Evolutionary conservation across 2,329 filamentous ascomycete genomes (phyloP).

Genomic region (Aspergillus ochraceus): DNA sequence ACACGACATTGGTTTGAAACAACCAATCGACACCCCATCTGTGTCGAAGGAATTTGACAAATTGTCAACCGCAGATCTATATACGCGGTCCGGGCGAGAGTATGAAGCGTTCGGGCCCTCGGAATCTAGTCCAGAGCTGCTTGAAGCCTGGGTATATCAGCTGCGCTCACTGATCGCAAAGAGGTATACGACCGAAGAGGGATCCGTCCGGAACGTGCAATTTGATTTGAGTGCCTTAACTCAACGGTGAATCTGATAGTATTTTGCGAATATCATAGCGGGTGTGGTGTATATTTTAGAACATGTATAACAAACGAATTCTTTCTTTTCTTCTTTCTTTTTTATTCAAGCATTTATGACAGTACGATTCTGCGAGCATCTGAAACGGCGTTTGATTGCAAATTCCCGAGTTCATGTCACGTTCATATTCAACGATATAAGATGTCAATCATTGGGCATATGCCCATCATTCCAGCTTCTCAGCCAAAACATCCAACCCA

Average conservation of each 20-base stretch:
- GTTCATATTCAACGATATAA: background rate
- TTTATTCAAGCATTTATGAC: too few relatives aligned
- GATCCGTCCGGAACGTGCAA: slow-evolving; percentile 3
- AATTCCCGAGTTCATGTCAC: background rate
- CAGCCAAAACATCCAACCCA: background rate
- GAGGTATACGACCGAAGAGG: slow-evolving; percentile 18
- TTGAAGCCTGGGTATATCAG: slow-evolving; percentile 19
- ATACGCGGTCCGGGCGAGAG: slow-evolving; percentile 14
- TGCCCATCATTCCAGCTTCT: background rate
- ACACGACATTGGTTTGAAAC: slow-evolving; percentile 21
- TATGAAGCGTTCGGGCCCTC: slow-evolving; percentile 13
- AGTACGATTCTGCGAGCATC: background rate
- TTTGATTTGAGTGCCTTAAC: slow-evolving; percentile 19
- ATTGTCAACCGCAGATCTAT: slow-evolving; percentile 21
- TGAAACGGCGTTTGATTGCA: background rate
- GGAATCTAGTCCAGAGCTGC: slow-evolving; percentile 2
- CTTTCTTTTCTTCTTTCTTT: too few relatives aligned
- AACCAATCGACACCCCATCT: slow-evolving; percentile 2
- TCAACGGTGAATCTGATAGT: background rate
- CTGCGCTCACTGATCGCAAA: slow-evolving; percentile 17
- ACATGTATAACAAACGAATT: background rate
- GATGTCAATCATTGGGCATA: background rate
- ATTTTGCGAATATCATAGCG: background rate
- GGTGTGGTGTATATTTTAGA: background rate
- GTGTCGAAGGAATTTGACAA: slow-evolving; percentile 6